Evolutionary conservation across 2,329 filamentous ascomycete genomes (phyloP).

Genomic region (Teratosphaeria zuluensis): DNA sequence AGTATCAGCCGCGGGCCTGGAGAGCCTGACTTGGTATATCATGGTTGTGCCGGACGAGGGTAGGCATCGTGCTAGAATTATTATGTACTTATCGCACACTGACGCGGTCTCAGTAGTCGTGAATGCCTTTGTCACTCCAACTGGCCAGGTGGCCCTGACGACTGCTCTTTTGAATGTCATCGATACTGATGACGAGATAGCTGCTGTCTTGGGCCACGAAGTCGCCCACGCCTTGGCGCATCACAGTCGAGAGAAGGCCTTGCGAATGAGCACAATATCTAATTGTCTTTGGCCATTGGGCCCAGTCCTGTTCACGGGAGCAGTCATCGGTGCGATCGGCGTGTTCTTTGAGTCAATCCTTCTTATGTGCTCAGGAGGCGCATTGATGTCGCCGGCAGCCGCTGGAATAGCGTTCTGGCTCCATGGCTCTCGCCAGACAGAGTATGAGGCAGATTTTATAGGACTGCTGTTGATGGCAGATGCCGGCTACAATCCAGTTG

Average conservation of each 20-base stretch:
- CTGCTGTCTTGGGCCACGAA: neutral
- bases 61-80: neutral
- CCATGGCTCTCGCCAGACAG: neutral
- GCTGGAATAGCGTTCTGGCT: neutral
- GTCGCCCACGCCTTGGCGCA: neutral
- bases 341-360: neutral
- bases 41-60: neutral
- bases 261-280: no score
- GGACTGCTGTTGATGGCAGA: neutral
- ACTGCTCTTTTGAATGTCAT: neutral
- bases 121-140: neutral
- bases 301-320: neutral
- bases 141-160: neutral
- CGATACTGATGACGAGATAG: neutral
- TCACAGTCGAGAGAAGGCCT: no score
- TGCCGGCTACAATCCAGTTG: neutral
- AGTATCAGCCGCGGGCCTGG: neutral
- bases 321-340: neutral
- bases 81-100: neutral
- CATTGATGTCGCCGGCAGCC: neutral
- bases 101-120: neutral
- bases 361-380: neutral
- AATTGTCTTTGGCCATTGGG: no score
- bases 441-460: neutral
- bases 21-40: neutral